Percentiles rank a stretch among this genome's conserved stretches.
Conservation (phyloP, 2,329 filamentous ascomycete genomes). For the Colletotrichum limetticola region DNA sequence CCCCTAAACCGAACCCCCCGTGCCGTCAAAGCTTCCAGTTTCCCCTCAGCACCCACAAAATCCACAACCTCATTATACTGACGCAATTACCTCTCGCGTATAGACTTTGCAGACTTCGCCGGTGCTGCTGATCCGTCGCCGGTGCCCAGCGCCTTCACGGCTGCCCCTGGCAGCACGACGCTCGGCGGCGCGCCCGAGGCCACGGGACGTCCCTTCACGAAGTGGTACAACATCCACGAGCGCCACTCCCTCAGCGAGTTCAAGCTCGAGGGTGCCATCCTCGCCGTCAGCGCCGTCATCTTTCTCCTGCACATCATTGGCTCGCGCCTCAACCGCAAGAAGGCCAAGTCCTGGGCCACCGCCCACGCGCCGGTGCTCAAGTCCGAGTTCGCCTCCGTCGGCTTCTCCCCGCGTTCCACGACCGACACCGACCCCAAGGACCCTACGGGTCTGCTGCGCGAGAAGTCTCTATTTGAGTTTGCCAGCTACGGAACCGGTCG, state of each 20-base stretch:
- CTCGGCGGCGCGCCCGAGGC: conserved; percentile 56
- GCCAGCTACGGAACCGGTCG: conserved; percentile 89
- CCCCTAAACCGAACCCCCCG: background rate
- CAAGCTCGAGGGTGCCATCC: conserved; percentile 84
- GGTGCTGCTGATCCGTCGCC: conserved; percentile 76
- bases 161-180: conserved; percentile 58
- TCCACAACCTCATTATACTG: conserved; percentile 37
- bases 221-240: conserved; percentile 98
- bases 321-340: conserved; percentile 80
- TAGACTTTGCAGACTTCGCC: conserved; percentile 96
- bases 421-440: conserved; percentile 56
- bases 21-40: conserved; percentile 27
- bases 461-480: conserved; percentile 90
- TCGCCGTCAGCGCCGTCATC: conserved; percentile 79
- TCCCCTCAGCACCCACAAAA: conserved; percentile 31
- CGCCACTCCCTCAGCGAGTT: conserved; percentile 87
- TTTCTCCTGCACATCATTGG: conserved; percentile 85
- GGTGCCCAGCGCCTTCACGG: conserved; percentile 51
- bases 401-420: conserved; percentile 72
- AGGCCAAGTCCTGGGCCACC: conserved; percentile 83
- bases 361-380: conserved; percentile 78
- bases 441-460: conserved; percentile 71
- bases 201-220: conserved; percentile 77
- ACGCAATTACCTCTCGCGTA: conserved; percentile 38
- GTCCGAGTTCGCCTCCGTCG: conserved; percentile 87